phyloP scores from a whole-genome alignment of 2,329 filamentous ascomycete species.

The Talaromyces marneffei region DNA sequence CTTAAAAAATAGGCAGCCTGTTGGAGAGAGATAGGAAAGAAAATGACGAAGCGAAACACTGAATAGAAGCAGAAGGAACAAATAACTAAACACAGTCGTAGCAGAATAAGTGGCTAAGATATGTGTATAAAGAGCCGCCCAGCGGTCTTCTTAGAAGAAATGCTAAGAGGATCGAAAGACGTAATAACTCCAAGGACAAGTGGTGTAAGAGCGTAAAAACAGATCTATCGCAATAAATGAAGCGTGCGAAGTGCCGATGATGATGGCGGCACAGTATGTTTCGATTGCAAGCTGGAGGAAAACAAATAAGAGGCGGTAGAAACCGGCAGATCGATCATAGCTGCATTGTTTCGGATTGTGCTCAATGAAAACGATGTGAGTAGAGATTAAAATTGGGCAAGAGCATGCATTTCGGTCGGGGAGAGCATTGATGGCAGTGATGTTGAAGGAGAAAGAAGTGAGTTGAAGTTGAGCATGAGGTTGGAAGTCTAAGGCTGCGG shows the following conservation, averaged over 20 bases:
- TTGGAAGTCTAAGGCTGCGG: conserved; percentile 1
- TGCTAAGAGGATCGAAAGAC: conserved; percentile 17
- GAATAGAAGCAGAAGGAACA: conserved; percentile 11
- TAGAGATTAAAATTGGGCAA: neutral
- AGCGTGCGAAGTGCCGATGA: conserved; percentile 1
- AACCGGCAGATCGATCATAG: conserved; percentile 7
- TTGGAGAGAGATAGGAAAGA: conserved; percentile 28
- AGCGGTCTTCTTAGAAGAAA: conserved; percentile 12
- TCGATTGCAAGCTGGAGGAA: conserved; percentile 1
- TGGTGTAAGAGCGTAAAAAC: neutral
- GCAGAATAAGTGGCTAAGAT: conserved; percentile 8
- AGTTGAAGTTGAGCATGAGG: neutral
- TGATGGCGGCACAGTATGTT: conserved; percentile 3
- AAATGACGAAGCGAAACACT: conserved; percentile 12
- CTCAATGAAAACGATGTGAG: neutral
- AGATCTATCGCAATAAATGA: conserved; percentile 4
- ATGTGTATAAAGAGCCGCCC: conserved; percentile 15
- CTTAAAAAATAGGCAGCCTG: conserved; percentile 49
- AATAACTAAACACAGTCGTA: conserved; percentile 2
- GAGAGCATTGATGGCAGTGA: neutral
- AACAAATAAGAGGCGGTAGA: conserved; percentile 4
- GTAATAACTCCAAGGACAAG: neutral
- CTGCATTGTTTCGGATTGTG: neutral
- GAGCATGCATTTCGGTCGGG: neutral
- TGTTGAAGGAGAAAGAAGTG: neutral